These are phyloP conservation scores for Catunica adiposa DNA, from an alignment of 2,329 filamentous ascomycete genomes.

Conservation along the genomic window DNA sequence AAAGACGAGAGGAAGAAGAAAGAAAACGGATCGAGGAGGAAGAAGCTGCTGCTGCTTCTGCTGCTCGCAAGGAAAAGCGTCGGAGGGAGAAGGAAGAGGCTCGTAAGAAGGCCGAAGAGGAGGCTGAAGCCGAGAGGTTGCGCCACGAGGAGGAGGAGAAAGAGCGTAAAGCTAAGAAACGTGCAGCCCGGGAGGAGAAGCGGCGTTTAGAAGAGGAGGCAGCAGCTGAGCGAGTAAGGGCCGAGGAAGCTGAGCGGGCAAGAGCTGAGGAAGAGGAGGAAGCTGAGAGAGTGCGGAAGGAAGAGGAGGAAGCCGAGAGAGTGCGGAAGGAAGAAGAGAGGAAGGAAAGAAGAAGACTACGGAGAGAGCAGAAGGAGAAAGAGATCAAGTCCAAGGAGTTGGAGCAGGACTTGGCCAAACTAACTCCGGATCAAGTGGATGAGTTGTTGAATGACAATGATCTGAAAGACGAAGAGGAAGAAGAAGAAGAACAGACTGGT, in stretches of 20 bases:
- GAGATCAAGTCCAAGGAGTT: slow-evolving; percentile 15
- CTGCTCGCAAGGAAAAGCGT: slow-evolving; percentile 13
- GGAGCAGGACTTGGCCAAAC: slow-evolving; percentile 18
- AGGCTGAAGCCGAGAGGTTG: slow-evolving; percentile 15
- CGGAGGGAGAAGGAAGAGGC: slow-evolving; percentile 15
- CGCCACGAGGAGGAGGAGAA: slow-evolving; percentile 17
- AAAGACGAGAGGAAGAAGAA: slow-evolving; percentile 17
- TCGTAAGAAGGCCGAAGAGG: slow-evolving; percentile 15
- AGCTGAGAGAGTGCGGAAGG: slow-evolving; percentile 15
- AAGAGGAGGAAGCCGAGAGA: slow-evolving; percentile 11
- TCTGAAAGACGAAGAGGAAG: slow-evolving; percentile 14
- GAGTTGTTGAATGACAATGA: slow-evolving; percentile 12
- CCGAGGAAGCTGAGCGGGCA: slow-evolving; percentile 16
- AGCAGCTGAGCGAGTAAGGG: slow-evolving; percentile 14
- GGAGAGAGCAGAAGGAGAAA: slow-evolving; percentile 11
- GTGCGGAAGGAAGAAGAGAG: slow-evolving; percentile 5
- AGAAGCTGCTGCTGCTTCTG: slow-evolving; percentile 17
- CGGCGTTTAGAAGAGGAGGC: slow-evolving; percentile 23
- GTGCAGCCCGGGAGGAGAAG: slow-evolving; percentile 17
- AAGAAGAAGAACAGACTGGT: slow-evolving; percentile 18
- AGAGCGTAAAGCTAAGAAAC: slow-evolving; percentile 16
- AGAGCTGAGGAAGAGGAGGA: slow-evolving; percentile 14
- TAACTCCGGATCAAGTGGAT: slow-evolving; percentile 18
- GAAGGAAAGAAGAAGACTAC: slow-evolving; percentile 16
- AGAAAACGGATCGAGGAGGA: slow-evolving; percentile 18